Conservation (phyloP, 2,329 filamentous ascomycete species). For the Neonectria hederae region DNA sequence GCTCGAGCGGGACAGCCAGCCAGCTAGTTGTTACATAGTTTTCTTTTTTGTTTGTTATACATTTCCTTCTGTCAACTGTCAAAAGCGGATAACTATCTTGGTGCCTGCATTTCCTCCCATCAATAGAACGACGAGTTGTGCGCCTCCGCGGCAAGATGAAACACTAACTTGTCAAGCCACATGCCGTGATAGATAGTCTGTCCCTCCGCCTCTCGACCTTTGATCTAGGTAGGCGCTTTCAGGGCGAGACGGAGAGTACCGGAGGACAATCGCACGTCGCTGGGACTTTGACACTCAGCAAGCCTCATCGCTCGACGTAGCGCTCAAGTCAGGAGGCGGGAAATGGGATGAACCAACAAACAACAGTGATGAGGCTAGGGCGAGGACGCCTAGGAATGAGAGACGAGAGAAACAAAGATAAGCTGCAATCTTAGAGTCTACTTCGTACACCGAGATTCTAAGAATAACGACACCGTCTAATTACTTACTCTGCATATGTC, state of each 20-base stretch:
- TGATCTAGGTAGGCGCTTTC: no score
- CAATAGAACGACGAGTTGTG: not conserved
- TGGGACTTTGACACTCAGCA: no score
- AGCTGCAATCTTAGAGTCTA: no score
- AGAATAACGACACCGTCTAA: no score
- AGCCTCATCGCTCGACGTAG: no score
- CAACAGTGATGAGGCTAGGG: no score
- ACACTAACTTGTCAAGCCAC: constrained; percentile 20
- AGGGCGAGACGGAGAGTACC: not conserved
- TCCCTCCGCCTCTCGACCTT: not conserved
- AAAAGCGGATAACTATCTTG: not conserved
- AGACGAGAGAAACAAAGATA: no score
- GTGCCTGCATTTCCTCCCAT: constrained; percentile 2
- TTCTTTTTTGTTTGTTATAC: constrained; percentile 7
- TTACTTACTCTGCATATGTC: not conserved
- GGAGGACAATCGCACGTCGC: no score
- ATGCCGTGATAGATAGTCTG: not conserved
- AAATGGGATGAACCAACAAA: no score
- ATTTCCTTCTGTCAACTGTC: not conserved
- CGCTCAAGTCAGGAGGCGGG: no score
- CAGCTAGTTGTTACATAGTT: constrained; percentile 13
- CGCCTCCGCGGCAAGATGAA: constrained; percentile 13
- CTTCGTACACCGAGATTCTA: no score
- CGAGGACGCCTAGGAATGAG: no score
- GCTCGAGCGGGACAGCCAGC: constrained; percentile 35